A percentile compares a stretch with the other conserved stretches of the same genome.
phyloP scores from a whole-genome alignment of 352 stramenopile genomes.

The Pelagophyceae sp. region DNA sequence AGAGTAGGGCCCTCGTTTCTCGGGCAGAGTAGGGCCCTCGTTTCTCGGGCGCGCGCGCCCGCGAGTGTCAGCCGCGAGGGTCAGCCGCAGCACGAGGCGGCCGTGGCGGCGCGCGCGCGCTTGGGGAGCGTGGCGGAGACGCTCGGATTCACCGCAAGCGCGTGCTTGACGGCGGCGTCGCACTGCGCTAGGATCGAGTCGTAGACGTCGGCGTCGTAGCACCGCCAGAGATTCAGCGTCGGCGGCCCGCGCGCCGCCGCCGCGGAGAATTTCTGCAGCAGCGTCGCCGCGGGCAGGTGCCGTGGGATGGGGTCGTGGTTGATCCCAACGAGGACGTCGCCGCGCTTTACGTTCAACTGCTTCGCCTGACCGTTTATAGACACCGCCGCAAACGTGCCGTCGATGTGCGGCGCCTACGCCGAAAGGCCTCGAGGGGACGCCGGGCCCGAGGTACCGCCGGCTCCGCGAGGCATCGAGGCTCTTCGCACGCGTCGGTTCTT shows the following conservation, averaged over 20 bases:
- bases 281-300: background rate
- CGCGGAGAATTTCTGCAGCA: constrained; percentile 13
- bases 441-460: no score
- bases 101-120: background rate
- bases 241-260: constrained; percentile 3
- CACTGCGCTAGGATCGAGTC: constrained; percentile 7
- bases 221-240: constrained; percentile 18
- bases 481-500: no score
- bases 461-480: no score
- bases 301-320: constrained; percentile 14
- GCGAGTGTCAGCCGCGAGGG: no score
- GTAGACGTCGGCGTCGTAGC: constrained; percentile 11
- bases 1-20: no score
- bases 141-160: constrained; percentile 9
- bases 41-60: no score
- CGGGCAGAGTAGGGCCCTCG: no score
- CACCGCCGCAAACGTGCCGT: constrained; percentile 10
- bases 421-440: no score
- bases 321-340: constrained; percentile 16
- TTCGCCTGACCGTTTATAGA: background rate
- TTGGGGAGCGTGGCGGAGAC: constrained; percentile 3
- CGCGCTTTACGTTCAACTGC: background rate
- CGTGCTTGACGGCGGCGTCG: background rate
- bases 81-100: background rate
- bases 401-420: constrained; percentile 1